phyloP scores from a whole-genome alignment of 257 asterid genomes.

The Cinchona pubescens region DNA sequence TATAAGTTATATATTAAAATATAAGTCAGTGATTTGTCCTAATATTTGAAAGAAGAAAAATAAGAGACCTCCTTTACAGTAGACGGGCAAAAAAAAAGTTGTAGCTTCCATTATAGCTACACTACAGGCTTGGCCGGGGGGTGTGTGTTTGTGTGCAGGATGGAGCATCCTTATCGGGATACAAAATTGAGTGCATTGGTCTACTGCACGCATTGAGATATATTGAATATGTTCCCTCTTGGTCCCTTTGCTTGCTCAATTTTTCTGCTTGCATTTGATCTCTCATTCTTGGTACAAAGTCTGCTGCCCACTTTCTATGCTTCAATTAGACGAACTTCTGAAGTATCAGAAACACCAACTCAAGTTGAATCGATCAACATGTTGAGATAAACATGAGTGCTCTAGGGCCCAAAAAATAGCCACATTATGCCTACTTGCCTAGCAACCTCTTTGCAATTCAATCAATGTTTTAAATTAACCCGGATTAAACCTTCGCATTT shows the following conservation, averaged over 20 bases:
- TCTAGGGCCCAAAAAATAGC: neutral
- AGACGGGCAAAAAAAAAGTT: too few species aligned
- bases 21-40: too few species aligned
- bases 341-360: neutral
- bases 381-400: neutral
- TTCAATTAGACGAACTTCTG: neutral
- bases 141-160: neutral
- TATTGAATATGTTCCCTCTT: slow-evolving; percentile 19
- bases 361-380: neutral
- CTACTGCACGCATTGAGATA: slow-evolving; percentile 5
- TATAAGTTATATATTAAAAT: too few species aligned
- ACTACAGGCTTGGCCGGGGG: neutral
- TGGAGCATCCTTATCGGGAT: slow-evolving; percentile 1
- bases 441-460: neutral
- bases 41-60: too few species aligned
- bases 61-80: too few species aligned
- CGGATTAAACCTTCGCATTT: neutral
- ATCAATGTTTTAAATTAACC: neutral
- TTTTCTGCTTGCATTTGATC: too few species aligned
- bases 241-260: slow-evolving; percentile 13
- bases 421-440: neutral
- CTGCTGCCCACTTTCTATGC: slow-evolving; percentile 16
- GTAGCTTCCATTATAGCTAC: neutral
- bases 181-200: slow-evolving; percentile 8
- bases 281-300: too few species aligned